A percentile compares a stretch with the other conserved stretches of the same genome.
phyloP scores from a whole-genome alignment of 2,329 filamentous ascomycete species.

The Pezicula neosporulosa region DNA sequence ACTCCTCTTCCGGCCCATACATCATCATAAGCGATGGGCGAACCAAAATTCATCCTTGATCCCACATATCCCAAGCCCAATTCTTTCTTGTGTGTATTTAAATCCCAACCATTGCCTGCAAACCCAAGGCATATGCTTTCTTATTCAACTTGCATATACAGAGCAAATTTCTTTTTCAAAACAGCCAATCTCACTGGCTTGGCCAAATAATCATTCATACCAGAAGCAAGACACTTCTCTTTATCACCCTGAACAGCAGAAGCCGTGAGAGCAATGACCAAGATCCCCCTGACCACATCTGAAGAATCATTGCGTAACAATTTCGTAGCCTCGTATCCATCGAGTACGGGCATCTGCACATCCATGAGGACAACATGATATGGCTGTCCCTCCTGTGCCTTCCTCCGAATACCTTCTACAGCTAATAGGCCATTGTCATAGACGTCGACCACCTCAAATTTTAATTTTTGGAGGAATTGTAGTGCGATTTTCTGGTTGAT shows the following conservation, averaged over 20 bases:
- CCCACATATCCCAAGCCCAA: too few species aligned
- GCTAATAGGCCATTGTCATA: conserved; percentile 89
- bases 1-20: too few species aligned
- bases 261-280: too few species aligned
- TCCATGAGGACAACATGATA: conserved; percentile 96
- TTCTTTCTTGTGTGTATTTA: too few species aligned
- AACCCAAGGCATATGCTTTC: too few species aligned
- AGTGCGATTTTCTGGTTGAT: conserved; percentile 95
- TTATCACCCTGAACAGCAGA: conserved; percentile 48
- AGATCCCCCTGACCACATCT: conserved; percentile 69
- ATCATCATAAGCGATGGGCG: too few species aligned
- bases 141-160: too few species aligned
- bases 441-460: conserved; percentile 77
- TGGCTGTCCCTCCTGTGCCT: conserved; percentile 66
- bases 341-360: conserved; percentile 91
- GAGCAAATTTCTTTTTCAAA: too few species aligned
- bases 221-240: conserved; percentile 91
- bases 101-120: too few species aligned
- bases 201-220: conserved; percentile 96
- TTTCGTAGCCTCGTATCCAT: conserved; percentile 88
- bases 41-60: too few species aligned
- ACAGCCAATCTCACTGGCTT: conserved; percentile 74
- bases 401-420: conserved; percentile 76
- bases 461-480: conserved; percentile 81
- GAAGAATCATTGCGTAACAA: conserved; percentile 74